Conservation (phyloP, 495 filamentous ascomycete species). For the Neurospora tetraspora region DNA sequence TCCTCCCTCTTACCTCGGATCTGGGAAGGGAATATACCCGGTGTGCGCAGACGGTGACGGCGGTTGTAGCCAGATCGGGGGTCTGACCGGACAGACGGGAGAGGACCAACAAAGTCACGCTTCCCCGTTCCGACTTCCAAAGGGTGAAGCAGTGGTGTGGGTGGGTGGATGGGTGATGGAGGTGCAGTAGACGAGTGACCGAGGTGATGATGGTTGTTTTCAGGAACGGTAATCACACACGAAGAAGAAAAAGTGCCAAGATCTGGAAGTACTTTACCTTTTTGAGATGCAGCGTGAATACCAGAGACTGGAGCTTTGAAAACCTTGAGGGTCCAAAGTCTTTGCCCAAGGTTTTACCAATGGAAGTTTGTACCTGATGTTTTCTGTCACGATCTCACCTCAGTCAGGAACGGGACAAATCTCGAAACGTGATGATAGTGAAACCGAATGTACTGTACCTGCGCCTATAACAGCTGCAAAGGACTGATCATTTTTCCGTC, state of each 20-base stretch:
- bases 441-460: neutral
- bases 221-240: neutral
- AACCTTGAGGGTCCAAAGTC: neutral
- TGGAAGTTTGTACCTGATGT: neutral
- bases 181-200: neutral
- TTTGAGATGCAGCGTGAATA: neutral
- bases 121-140: neutral
- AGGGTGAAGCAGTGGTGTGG: neutral
- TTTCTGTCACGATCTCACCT: neutral
- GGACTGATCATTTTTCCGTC: neutral
- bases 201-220: neutral
- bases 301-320: too few relatives aligned
- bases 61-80: neutral
- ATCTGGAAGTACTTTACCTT: neutral
- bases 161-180: neutral
- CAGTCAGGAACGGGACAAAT: neutral
- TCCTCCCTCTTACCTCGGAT: neutral
- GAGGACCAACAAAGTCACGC: neutral
- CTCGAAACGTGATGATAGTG: neutral
- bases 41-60: neutral
- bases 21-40: neutral
- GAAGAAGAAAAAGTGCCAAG: neutral
- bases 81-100: neutral
- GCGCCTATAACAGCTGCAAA: neutral
- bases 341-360: neutral